phyloP scores from a whole-genome alignment of 139 green algal species.

The Diplosphaera chodatii region DNA sequence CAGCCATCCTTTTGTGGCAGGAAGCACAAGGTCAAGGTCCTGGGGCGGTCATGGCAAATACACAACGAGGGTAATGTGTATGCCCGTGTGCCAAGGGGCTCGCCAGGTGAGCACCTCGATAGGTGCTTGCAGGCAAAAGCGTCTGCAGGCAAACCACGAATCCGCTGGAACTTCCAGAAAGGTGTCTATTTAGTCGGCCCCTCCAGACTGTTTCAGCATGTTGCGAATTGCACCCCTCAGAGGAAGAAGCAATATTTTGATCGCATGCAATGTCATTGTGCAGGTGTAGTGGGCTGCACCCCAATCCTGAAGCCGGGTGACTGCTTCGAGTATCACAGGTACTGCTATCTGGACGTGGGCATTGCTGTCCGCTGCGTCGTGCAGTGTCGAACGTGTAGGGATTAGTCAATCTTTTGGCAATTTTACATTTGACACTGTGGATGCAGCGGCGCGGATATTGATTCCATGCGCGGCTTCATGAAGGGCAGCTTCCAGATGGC shows the following conservation, averaged over 20 bases:
- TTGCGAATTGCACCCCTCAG: no score
- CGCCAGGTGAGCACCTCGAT: not conserved
- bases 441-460: constrained; percentile 22
- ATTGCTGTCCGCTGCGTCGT: no score
- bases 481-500: constrained; percentile 32
- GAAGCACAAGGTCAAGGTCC: not conserved
- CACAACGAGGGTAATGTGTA: constrained; percentile 1
- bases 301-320: constrained; percentile 30
- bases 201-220: no score
- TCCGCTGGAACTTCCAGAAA: not conserved
- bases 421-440: not conserved
- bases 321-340: constrained; percentile 38
- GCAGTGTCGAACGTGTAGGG: no score
- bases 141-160: not conserved
- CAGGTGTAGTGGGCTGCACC: constrained; percentile 32
- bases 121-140: not conserved
- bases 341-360: no score
- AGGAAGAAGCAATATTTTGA: no score
- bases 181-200: no score
- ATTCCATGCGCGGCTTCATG: constrained; percentile 13
- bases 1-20: no score
- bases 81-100: not conserved
- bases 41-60: not conserved
- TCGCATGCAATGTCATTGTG: not conserved
- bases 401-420: no score